Base-by-base conservation (phyloP, 2,329 filamentous ascomycete species). In the Bipolaris zeicola region DNA sequence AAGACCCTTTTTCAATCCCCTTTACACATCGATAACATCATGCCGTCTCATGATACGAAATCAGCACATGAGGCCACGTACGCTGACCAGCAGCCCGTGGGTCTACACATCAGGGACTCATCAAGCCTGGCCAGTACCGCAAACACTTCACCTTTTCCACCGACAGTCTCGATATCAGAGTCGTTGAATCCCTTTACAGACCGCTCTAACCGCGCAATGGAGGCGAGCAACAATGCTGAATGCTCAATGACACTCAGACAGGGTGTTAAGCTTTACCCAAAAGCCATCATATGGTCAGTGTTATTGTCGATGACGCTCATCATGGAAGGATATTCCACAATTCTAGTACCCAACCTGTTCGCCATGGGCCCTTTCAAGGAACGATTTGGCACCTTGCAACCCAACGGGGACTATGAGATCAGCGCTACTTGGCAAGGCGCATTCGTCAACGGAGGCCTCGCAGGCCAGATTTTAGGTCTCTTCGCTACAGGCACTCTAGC, bases 271-370 rank as follows among this genome's bases (percentile, higher is more conserved):
- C 81, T 92, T 22, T 96, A 96, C 70, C 91, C 90, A 52, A 93
- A 94, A 79, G 92, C 91, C n/a, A 87, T 94, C 57, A 81, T 79
- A 11, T 96, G 90, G 90, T 91, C 88, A 65, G 69, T 95, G 39
- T 79, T 95, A 53, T 90, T 96, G 73, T 94, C 90, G 8, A 91
- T 89, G 0, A 91, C 88, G 71, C 91, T 96, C 70, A 85, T 86
- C 64, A 96, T 96, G 92, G 91, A 96, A 75, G 91, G 90, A 6
- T 95, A 91, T 77, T 90, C 95, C 70, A 82, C 93, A 58, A 86
- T 84, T 64, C 79, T 95, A 53, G 85, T 93, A 69, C 90, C 88
- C 77, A 92, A 91, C 75, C 89, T 93, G 66, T 92, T 83, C 61
- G 77, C 69, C 16, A 75, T 76, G 49, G 71, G 70, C 6, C 65